These are phyloP conservation scores for Arthrobotrys pseudoclavata DNA, from an alignment of 2,329 filamentous ascomycete species.

Conservation along the genomic window DNA sequence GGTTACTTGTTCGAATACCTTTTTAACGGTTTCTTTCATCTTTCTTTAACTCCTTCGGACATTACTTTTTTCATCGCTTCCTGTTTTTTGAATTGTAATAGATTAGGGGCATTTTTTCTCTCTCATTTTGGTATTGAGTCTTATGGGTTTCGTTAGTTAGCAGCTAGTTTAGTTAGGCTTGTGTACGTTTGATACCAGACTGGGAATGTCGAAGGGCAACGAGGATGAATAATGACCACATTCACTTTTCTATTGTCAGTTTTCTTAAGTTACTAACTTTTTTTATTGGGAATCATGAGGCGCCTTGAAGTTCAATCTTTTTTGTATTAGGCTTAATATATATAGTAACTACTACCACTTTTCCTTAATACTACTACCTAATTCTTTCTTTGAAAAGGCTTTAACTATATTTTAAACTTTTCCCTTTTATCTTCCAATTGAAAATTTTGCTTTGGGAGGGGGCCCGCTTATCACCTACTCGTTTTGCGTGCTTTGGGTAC, in stretches of 20 bases:
- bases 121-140: constrained; percentile 20
- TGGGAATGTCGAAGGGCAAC: constrained; percentile 21
- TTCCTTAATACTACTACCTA: neutral
- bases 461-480: constrained; percentile 26
- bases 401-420: neutral
- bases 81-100: constrained; percentile 16
- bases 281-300: constrained; percentile 19
- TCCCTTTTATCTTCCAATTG: neutral
- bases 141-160: constrained; percentile 13
- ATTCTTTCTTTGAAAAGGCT: neutral
- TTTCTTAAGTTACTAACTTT: neutral
- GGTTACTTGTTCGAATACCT: constrained; percentile 3
- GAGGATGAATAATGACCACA: constrained; percentile 30
- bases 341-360: constrained; percentile 18
- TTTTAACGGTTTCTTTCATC: constrained; percentile 3
- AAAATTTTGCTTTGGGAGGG: neutral
- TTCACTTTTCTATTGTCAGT: constrained; percentile 22
- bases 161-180: constrained; percentile 17
- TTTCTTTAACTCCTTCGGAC: neutral
- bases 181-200: constrained; percentile 25
- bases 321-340: constrained; percentile 25
- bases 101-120: constrained; percentile 7
- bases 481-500: constrained; percentile 16
- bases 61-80: neutral
- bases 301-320: constrained; percentile 19